Conservation (phyloP, 148 eudicot genomes). For the Simmondsia chinensis region DNA sequence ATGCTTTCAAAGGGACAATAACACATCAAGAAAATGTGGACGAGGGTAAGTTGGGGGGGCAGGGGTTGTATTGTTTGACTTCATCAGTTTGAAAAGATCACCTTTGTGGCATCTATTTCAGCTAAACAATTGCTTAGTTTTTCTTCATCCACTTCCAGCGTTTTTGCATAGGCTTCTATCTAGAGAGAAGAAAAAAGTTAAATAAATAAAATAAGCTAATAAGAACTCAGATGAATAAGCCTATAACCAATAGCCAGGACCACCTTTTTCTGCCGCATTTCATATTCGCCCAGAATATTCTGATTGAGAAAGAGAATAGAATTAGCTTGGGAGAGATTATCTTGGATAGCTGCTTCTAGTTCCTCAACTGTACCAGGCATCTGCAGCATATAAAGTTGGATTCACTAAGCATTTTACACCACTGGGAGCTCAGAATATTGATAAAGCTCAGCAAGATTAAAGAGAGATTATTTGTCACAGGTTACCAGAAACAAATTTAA, state of each 20-base stretch:
- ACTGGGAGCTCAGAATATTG: neutral
- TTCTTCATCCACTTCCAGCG: conserved; percentile 53
- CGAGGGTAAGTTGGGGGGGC: too few relatives aligned
- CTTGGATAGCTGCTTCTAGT: conserved; percentile 77
- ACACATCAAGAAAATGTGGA: neutral
- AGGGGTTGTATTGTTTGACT: too few relatives aligned
- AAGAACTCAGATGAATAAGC: neutral
- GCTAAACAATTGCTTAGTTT: conserved; percentile 26
- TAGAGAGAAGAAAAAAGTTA: conserved; percentile 13
- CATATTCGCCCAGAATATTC: conserved; percentile 83
- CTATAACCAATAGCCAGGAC: neutral
- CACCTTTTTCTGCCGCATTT: conserved; percentile 71
- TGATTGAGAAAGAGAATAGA: conserved; percentile 71
- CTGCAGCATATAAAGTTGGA: conserved; percentile 33
- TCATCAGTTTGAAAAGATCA: conserved; percentile 8
- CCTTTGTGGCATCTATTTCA: conserved; percentile 72
- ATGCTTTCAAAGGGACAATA: conserved; percentile 2
- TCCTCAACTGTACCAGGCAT: conserved; percentile 95
- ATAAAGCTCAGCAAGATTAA: neutral
- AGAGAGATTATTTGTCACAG: too few relatives aligned
- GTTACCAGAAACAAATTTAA: too few relatives aligned
- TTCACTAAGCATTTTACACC: too few relatives aligned
- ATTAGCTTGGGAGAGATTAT: conserved; percentile 63
- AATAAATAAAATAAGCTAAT: neutral
- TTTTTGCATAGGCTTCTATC: conserved; percentile 47